Conservation (phyloP, 805 yeast genomes). For the Wickerhamiella sorbophila region DNA sequence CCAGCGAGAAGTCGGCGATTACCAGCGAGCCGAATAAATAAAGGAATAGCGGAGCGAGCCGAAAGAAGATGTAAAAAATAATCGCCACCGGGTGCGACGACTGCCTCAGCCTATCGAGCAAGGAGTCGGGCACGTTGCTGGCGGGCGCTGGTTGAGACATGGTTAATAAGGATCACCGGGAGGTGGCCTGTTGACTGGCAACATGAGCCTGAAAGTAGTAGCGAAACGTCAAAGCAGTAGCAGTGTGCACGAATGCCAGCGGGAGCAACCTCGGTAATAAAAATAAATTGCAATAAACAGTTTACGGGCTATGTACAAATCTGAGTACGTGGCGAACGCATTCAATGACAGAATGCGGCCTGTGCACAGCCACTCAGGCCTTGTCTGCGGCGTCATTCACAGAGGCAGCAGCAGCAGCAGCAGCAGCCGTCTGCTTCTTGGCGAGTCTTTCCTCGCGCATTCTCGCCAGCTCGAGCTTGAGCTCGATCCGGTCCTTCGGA, state of each 20-base stretch:
- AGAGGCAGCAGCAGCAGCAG: not conserved
- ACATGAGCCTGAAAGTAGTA: not conserved
- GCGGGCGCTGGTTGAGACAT: not conserved
- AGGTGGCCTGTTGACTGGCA: conserved; percentile 2
- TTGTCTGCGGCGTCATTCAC: no score
- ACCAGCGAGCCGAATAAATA: conserved; percentile 61
- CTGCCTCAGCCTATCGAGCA: conserved; percentile 39
- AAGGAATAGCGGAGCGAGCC: conserved; percentile 46
- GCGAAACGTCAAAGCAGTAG: no score
- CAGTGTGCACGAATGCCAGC: no score
- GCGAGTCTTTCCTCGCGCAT: conserved; percentile 54
- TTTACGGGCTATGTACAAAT: no score
- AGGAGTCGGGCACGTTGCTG: no score
- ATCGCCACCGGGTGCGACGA: conserved; percentile 79
- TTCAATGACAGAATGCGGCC: no score
- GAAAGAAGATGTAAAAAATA: conserved; percentile 44
- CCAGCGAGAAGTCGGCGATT: conserved; percentile 40
- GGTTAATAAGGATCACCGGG: not conserved
- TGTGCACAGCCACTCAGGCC: no score
- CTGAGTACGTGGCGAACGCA: no score
- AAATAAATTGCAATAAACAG: no score
- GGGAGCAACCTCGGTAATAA: no score
- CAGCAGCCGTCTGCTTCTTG: not conserved
- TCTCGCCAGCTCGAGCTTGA: conserved; percentile 80
- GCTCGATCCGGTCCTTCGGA: conserved; percentile 86